Base-by-base conservation (phyloP, 2,329 filamentous ascomycete genomes). In the Raffaelea arxii region DNA sequence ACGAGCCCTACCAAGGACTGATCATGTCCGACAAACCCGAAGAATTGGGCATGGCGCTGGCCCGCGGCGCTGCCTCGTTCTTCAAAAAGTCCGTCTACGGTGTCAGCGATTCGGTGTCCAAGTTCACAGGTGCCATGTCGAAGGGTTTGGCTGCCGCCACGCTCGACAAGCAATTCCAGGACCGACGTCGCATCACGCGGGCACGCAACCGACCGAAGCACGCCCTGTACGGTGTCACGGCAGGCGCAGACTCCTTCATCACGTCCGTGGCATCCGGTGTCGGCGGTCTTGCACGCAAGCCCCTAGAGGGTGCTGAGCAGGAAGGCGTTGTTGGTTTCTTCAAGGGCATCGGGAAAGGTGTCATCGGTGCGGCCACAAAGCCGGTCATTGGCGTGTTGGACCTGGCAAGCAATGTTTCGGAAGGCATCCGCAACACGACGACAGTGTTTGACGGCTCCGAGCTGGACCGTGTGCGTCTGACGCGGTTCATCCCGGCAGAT, bases 11-110 rank as follows among this genome's bases (percentile, higher is more conserved):
- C 67, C 92, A 98, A 69, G 63, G 94, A 21, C 78, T 98, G 42
- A 94, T 98, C 62, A 87, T 94, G 74, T 94, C 90, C 1, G 92
- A 98, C 62, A 80, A 86, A 54, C 94, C 92, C 2, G 91, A 97
- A 63, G 91, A 98, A 54, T 82, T 98, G 46, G 94, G 92, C 19
- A 74, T 94, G 36, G 92, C 92, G 18, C 94, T 98, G 52, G 94
- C 92, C 30, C 96, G 96, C 65, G 92, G 92, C 35, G 92, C 94
- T 11, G 91, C 89, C 0, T 95, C 88, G 53, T 97, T 98, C 59
- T 86, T 96, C 55, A 98, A 98, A 74, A 98, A 98, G 67, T 94
- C 89, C 0, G 91, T 98, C 11, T 98, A 95, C 64, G 94, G 92
- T 40, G 86, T 98, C 62, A 94, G 86, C 2, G 94, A 98, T 70